Conservation (phyloP, 2,329 filamentous ascomycete species). For the Xylaria sp. region DNA sequence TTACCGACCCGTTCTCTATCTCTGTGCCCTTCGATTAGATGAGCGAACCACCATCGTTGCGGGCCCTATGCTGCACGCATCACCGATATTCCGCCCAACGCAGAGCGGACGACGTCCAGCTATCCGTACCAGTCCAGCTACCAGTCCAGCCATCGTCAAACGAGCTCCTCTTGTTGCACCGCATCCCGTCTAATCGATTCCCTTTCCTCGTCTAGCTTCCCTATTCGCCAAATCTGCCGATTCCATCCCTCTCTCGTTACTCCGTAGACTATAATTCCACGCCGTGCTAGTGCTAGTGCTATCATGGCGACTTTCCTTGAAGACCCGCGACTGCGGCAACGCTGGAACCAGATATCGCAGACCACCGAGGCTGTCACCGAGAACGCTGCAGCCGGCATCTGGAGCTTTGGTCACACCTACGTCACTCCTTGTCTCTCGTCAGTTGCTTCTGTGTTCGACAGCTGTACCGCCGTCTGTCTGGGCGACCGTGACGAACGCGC, state of each 20-base stretch:
- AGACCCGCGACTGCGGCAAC: conserved; percentile 86
- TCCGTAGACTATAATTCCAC: conserved; percentile 3
- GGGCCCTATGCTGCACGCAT: conserved; percentile 15
- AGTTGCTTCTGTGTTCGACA: conserved; percentile 61
- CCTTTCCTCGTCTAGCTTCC: background rate
- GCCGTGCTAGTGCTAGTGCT: background rate
- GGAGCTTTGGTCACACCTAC: conserved; percentile 81
- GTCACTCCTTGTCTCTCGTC: conserved; percentile 73
- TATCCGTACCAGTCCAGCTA: background rate
- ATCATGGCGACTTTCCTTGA: conserved; percentile 55
- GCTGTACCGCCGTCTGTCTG: conserved; percentile 65
- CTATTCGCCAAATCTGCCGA: conserved; percentile 5
- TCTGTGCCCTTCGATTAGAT: conserved; percentile 4
- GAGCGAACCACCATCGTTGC: conserved; percentile 15
- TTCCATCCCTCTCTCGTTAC: conserved; percentile 3
- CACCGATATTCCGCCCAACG: conserved; percentile 16
- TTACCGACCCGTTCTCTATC: background rate
- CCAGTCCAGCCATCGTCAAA: conserved; percentile 3
- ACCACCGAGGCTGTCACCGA: conserved; percentile 89
- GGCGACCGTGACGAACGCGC: conserved; percentile 69
- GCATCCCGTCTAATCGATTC: background rate
- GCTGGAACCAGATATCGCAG: conserved; percentile 86
- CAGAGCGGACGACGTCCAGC: conserved; percentile 1
- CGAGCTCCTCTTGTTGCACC: conserved; percentile 2
- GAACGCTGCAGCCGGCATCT: conserved; percentile 84